These are phyloP conservation scores for Schizophyllum amplum DNA, from an alignment of 1,284 basidiomycete genomes.

Conservation along the genomic window DNA sequence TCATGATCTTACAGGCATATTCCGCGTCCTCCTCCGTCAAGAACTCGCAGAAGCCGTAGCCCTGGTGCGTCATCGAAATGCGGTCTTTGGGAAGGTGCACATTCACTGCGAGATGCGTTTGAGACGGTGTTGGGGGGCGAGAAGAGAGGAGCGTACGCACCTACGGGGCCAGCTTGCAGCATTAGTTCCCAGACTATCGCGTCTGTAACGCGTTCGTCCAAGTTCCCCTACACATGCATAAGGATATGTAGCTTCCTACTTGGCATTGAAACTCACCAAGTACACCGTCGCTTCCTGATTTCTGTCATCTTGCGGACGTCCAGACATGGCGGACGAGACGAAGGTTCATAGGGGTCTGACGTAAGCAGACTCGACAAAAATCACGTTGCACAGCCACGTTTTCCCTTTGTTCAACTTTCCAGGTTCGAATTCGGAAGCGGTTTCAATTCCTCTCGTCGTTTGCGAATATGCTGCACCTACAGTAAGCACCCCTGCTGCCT, in stretches of 20 bases:
- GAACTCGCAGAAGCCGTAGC: conserved; percentile 99
- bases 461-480: too few relatives aligned
- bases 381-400: background rate
- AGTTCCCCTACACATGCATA: conserved; percentile 65
- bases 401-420: background rate
- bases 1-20: conserved; percentile 99
- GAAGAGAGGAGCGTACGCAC: conserved; percentile 38
- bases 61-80: conserved; percentile 96
- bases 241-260: background rate
- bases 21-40: conserved; percentile 97
- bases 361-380: background rate
- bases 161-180: conserved; percentile 96
- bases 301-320: conserved; percentile 80
- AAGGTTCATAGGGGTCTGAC: background rate
- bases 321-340: conserved; percentile 41
- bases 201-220: conserved; percentile 92
- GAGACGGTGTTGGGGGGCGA: conserved; percentile 7
- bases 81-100: conserved; percentile 99
- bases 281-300: conserved; percentile 96
- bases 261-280: conserved; percentile 44
- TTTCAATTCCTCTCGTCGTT: background rate
- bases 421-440: background rate
- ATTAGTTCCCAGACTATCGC: conserved; percentile 97
- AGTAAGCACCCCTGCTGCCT: too few relatives aligned
- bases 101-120: conserved; percentile 58